Percentiles rank a stretch among this genome's conserved stretches.
These are phyloP conservation scores for Gamsiella multidivaricata DNA, from an alignment of 192 early-diverging fungal species.

Conservation along the genomic window DNA sequence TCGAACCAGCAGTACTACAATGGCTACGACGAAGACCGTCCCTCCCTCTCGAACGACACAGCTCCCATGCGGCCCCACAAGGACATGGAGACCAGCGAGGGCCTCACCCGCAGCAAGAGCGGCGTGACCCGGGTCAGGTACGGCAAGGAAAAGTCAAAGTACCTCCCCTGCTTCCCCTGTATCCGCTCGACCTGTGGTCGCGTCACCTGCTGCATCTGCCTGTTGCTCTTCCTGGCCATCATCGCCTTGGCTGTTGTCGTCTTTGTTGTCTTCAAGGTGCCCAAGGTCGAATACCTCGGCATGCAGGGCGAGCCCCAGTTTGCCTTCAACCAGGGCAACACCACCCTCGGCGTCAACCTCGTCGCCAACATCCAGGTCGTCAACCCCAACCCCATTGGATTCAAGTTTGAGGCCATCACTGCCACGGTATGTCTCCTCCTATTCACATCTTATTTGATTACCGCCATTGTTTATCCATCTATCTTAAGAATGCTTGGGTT, in stretches of 20 bases:
- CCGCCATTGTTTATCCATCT: neutral
- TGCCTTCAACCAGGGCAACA: slow-evolving; percentile 24
- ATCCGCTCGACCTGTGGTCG: slow-evolving; percentile 59
- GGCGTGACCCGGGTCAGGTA: slow-evolving; percentile 47
- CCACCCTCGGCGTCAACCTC: slow-evolving; percentile 48
- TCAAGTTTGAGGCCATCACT: slow-evolving; percentile 57
- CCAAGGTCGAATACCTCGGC: slow-evolving; percentile 44
- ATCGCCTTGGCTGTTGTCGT: slow-evolving; percentile 54
- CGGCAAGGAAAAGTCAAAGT: slow-evolving; percentile 42
- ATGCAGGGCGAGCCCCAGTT: slow-evolving; percentile 10
- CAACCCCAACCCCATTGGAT: slow-evolving; percentile 61
- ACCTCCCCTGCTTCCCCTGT: slow-evolving; percentile 46
- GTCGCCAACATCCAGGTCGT: slow-evolving; percentile 49
- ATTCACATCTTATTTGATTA: slow-evolving; percentile 5
- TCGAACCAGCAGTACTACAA: slow-evolving; percentile 37
- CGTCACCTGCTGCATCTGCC: slow-evolving; percentile 55
- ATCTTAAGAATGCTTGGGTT: neutral
- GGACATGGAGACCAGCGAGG: slow-evolving; percentile 28
- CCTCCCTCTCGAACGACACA: slow-evolving; percentile 50
- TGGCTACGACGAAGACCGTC: slow-evolving; percentile 50
- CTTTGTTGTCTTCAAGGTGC: slow-evolving; percentile 58
- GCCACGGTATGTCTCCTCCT: slow-evolving; percentile 59
- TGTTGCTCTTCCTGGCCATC: slow-evolving; percentile 53
- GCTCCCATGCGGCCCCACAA: slow-evolving; percentile 36
- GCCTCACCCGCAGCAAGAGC: slow-evolving; percentile 36